Evolutionary conservation across 2,329 filamentous ascomycete species (phyloP).

Genomic region (Aureobasidium sp.): DNA sequence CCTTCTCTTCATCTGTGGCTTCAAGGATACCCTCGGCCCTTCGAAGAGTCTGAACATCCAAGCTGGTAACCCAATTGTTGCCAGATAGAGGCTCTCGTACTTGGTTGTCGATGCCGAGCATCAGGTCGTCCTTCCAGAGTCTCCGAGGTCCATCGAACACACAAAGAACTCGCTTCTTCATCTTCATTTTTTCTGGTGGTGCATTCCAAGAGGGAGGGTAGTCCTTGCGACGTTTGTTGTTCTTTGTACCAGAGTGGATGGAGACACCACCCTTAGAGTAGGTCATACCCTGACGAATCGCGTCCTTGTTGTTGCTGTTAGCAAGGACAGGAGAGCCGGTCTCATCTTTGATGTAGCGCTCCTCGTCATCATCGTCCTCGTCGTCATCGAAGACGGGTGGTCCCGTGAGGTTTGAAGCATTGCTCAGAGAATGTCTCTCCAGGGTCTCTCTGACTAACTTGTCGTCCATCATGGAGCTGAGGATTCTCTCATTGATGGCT

Average conservation of each 20-base stretch:
- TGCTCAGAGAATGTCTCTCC: constrained; percentile 50
- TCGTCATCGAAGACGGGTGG: constrained; percentile 47
- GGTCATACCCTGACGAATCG: constrained; percentile 60
- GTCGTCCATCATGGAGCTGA: constrained; percentile 54
- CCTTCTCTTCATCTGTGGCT: constrained; percentile 80
- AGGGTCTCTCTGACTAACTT: constrained; percentile 50
- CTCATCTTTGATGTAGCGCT: constrained; percentile 40
- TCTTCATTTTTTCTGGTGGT: constrained; percentile 86
- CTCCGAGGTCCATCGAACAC: constrained; percentile 84
- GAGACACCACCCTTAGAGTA: constrained; percentile 68
- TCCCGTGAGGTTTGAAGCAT: constrained; percentile 38
- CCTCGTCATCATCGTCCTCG: constrained; percentile 52
- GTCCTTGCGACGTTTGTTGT: constrained; percentile 85
- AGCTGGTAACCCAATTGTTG: constrained; percentile 79
- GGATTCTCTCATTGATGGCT: constrained; percentile 49
- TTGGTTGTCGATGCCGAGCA: constrained; percentile 92
- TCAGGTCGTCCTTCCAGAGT: constrained; percentile 97
- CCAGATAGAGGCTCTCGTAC: constrained; percentile 69
- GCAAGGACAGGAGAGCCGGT: background rate
- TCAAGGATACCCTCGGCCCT: constrained; percentile 76
- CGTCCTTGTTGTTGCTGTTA: background rate
- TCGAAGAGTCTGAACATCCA: constrained; percentile 84
- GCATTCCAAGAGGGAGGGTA: constrained; percentile 94
- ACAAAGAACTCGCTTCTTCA: constrained; percentile 93
- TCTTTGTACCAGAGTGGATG: constrained; percentile 40